Conservation (phyloP, 805 yeast genomes). For the Lipomyces oligophaga region DNA sequence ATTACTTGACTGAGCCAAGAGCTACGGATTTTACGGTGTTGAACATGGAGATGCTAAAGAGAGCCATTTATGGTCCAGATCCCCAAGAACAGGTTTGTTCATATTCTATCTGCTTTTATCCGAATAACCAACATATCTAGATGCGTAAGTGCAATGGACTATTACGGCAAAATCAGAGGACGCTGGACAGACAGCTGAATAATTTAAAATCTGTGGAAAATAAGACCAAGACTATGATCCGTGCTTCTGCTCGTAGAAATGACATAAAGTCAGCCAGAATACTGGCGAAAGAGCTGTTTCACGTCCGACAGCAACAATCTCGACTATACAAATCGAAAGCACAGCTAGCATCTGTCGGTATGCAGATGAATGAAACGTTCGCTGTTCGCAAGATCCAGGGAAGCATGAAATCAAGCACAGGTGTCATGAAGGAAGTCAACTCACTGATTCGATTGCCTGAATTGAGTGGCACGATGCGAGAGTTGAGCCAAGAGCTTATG, state of each 20-base stretch:
- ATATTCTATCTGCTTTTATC: background rate
- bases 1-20: too few relatives aligned
- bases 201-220: slow-evolving; percentile 56
- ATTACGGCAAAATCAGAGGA: slow-evolving; percentile 79
- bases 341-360: slow-evolving; percentile 74
- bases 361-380: slow-evolving; percentile 91
- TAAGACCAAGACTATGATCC: slow-evolving; percentile 75
- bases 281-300: slow-evolving; percentile 78
- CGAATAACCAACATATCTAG: slow-evolving; percentile 31
- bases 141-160: slow-evolving; percentile 68
- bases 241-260: slow-evolving; percentile 67
- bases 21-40: too few relatives aligned
- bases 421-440: slow-evolving; percentile 85
- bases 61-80: slow-evolving; percentile 94
- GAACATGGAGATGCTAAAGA: slow-evolving; percentile 78
- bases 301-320: slow-evolving; percentile 66
- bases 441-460: slow-evolving; percentile 73
- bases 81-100: slow-evolving; percentile 73
- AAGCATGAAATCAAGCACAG: slow-evolving; percentile 72
- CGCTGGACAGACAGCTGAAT: slow-evolving; percentile 71
- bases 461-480: slow-evolving; percentile 76
- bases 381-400: slow-evolving; percentile 78
- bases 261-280: slow-evolving; percentile 71
- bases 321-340: slow-evolving; percentile 78
- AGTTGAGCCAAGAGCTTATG: slow-evolving; percentile 79